Evolutionary conservation across 371 early-diverging fungal species (phyloP), one percentile per base, ranked within the genome.

Genomic region (Rhizopus sp.): DNA sequence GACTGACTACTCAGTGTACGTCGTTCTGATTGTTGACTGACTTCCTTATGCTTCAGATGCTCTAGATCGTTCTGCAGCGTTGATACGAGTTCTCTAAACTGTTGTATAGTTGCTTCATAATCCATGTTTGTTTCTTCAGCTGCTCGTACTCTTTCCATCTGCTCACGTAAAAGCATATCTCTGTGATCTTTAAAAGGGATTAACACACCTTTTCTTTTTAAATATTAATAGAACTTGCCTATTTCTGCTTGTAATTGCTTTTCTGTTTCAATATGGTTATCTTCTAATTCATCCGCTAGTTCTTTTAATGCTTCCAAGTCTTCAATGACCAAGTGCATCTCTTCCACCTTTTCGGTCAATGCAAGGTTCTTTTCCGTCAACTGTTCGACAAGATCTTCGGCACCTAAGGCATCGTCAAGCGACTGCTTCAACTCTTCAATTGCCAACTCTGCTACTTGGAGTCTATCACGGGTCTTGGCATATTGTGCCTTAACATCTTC

Each of bases 261-360:
- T 68, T 91, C 92, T 12, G 88, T 90, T 52, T 94, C 93, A 8
- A 89, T 78, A 59, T 95, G 94, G 50, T 86, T 91, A 60, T 93
- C 93, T 68, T 95, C 95, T 62, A 95, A 71, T 64, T 95, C 94
- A 57, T 96, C 94, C 63, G 92, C 93, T 44, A 95, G 73, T 55
- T 93, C 94, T 66, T 89, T 88, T 32, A 96, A 73, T 7, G 93
- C 91, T 71, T 97, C 96, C 51, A 96, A 79, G 63, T 93, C 95
- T 48, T 93, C 96, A 37, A 93, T 83, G 1, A 73, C 75, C 39
- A 77, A 74, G 53, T 84, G 84, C 78, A 91, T 66, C 53, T 95
- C 92, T 51, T 94, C 93, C 38, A 95, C 62, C 64, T 81, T 77
- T 63, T 90, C 90, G 10, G 76, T 81, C 15, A 94, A 69, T 5